Conservation (phyloP, 2,329 filamentous ascomycete genomes). For the Xylariaceae sp. region DNA sequence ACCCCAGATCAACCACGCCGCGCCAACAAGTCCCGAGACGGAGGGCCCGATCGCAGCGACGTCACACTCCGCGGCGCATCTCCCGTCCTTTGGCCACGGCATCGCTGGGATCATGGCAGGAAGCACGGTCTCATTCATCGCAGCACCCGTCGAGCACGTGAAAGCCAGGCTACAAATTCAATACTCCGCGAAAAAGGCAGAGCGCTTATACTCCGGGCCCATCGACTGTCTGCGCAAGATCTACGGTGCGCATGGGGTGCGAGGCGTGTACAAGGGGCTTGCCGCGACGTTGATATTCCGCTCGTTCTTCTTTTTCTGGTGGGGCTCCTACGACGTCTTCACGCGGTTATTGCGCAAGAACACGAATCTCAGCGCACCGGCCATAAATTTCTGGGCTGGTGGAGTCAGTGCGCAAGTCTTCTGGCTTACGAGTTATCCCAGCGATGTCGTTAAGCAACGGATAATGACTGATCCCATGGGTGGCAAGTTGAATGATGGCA, state of each 20-base stretch:
- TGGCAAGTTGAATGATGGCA: slow-evolving; percentile 63
- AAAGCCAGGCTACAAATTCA: slow-evolving; percentile 94
- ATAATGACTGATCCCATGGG: slow-evolving; percentile 95
- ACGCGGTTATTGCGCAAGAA: slow-evolving; percentile 63
- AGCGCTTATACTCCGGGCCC: slow-evolving; percentile 80
- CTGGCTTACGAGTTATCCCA: slow-evolving; percentile 89
- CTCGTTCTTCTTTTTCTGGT: slow-evolving; percentile 97
- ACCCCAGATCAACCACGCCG: slow-evolving; percentile 37
- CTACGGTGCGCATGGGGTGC: slow-evolving; percentile 67
- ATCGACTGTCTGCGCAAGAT: slow-evolving; percentile 78
- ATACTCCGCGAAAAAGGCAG: slow-evolving; percentile 75
- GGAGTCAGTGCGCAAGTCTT: slow-evolving; percentile 91
- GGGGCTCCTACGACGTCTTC: slow-evolving; percentile 89
- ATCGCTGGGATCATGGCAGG: slow-evolving; percentile 86
- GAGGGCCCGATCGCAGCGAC: slow-evolving; percentile 26
- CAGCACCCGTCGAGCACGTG: slow-evolving; percentile 90
- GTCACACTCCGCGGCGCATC: slow-evolving; percentile 38
- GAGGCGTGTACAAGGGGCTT: slow-evolving; percentile 83
- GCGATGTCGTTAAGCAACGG: slow-evolving; percentile 90
- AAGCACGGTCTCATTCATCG: slow-evolving; percentile 86
- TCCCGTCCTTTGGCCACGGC: slow-evolving; percentile 79
- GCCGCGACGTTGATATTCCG: slow-evolving; percentile 83
- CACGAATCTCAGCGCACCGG: slow-evolving; percentile 71
- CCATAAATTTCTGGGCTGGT: slow-evolving; percentile 95
- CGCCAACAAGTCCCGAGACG: slow-evolving; percentile 41